Base-by-base conservation (phyloP, 768 basidiomycete species). In the Mycena chlorophos region DNA sequence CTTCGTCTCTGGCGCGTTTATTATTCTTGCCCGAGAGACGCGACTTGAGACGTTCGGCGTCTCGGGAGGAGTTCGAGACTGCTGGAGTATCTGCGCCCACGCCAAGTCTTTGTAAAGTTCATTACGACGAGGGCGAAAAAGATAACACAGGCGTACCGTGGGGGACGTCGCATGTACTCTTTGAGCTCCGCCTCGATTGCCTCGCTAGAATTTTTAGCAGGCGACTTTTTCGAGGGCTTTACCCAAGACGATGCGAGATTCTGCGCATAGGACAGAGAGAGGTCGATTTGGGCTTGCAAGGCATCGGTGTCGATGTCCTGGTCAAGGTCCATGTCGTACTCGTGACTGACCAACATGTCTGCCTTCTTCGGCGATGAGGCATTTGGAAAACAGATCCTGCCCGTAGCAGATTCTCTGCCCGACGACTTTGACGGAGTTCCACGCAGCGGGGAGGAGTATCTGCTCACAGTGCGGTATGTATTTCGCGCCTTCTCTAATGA, bases 201-300 rank as follows among this genome's bases (percentile, higher is more conserved):
- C 19, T 67, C 69, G 42, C 64, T 70, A 20, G 73, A 70, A 58
- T 65, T 71, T 54, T 66, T 71, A 25, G 75, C 66, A 40, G 76
- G 66, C n/a, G n/a, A n/a, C 52, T 72, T 74, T n/a, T 67, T 63
- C 34, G 75, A 71, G 28, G 86, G 80, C 61, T 83, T 82, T 62
- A 92, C 76, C 90, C 90, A 92, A 52, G 90, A 88, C 20, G 87
- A 78, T 40, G 89, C 83, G 63, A 91, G 77, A 66, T 82, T 77
- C 60, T 91, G 82, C 1, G 86, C 84, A 69, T 85, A 83, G 4
- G 89, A 85, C 83, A 91, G 83, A 20, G 89, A 84, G 64, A 89
- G 73, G 69, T 92, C 87, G 50, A 91, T 84, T 71, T 88, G 88
- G n/a, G 89, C 89, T 68, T 91, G 90, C 37, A 92, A 74, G 29